Evolutionary conservation across 768 basidiomycete species (phyloP), one percentile per base, ranked within the genome.

Genomic region (Tulasnella sp.): DNA sequence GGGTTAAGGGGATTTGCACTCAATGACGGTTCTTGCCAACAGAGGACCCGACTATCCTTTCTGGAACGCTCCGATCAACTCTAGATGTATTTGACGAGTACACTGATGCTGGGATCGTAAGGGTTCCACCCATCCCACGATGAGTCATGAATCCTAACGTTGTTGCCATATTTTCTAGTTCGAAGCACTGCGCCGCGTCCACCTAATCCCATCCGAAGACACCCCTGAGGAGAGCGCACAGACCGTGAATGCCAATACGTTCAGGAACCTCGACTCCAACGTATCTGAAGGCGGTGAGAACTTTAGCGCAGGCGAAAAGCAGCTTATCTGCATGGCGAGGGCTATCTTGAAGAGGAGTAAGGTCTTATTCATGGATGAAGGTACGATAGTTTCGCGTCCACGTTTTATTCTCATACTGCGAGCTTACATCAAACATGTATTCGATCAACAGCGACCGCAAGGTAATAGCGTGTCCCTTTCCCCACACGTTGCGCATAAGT

Each of bases 41-140:
- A 84, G 88, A 94, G 83, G 91, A 94, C 67, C 92, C 91, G 0
- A 87, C 84, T 0, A 88, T 95, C 64, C 70, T 93, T 64, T 89
- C 86, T 61, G 91, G 91, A 8, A 88, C 82, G 5, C 61, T 93
- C 17, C 80, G 88, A 32, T 84, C 86, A 0, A 85, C 88, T 0
- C 73, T 93, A 9, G 91, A 94, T 64, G 85, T 93, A 9, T 93
- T 93, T 64, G 77, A 83, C 19, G 89, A 93, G 67, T 93, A 92
- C 59, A 75, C 87, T 60, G 91, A 93, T 66, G 77, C 77, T 0
- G 86, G 90, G 60, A 89, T 94, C 61, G 85, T 88, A 66, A 58
- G 83, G 34, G 34, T 38, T 66, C 19, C 17, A n/a, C 27, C n/a
- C n/a, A n/a, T n/a, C n/a, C n/a, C n/a, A n/a, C n/a, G 11, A 27